Base-by-base conservation (phyloP, 2,329 filamentous ascomycete genomes). In the Claviceps capensis region DNA sequence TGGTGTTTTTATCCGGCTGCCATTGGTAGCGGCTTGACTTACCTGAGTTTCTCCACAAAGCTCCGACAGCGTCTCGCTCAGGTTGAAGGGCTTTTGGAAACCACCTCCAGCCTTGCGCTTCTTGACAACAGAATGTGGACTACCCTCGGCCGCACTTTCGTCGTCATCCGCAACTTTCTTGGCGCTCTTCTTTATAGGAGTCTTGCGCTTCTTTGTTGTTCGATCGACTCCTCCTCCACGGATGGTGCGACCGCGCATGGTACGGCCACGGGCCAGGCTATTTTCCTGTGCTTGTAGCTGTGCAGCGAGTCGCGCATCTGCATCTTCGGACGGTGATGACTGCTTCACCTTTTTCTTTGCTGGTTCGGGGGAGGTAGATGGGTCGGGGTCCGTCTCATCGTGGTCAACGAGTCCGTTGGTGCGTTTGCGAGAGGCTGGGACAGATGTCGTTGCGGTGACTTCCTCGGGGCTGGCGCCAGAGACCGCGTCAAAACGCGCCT, bases 241-340 rank as follows among this genome's bases (percentile, higher is more conserved):
- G 30, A 34, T 11, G 30, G 9, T 34, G 30, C 30, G 30, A 34
- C 30, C 87, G 45, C 91, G 79, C 3, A 90, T 96, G 17, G 86
- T 78, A 51, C 88, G 77, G 48, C 81, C 82, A 44, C 81, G 74
- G 2, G 71, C 73, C 48, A 78, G 70, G 54, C 81, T 76, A 67
- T 97, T 95, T 70, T 96, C 88, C 67, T 97, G 87, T 0, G 89
- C 91, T 68, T 98, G 93, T 38, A 98, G 75, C 65, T 85, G 81
- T 16, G 89, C 89, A 1, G 93, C 93, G 55, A 91, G 80, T 45
- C 85, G 82, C 37, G 91, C 93, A 67, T 98, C 93, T 36, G 86
- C 84, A 57, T 95, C 88, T 58, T 80, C 77, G 8, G 70, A 71
- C 40, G 73, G 69, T 14, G 71, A 72, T 30, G 80, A 76, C 44